These are phyloP conservation scores for Alopecurus myosuroides DNA, from an alignment of 176 grass and related monocot species.

Conservation along the genomic window DNA sequence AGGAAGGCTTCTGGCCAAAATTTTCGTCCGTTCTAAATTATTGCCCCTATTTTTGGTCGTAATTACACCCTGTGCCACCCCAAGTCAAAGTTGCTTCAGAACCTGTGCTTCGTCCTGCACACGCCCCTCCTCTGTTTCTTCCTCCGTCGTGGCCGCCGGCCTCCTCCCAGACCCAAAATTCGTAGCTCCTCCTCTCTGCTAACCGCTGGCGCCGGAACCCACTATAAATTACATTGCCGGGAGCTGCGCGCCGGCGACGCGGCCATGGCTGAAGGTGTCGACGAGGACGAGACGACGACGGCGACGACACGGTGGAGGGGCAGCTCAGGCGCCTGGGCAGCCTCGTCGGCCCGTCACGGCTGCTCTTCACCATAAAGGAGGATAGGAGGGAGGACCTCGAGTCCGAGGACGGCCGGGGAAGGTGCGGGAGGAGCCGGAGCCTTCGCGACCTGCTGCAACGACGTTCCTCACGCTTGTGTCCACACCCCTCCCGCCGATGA, in stretches of 20 bases:
- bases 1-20: no score
- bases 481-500: slow-evolving; percentile 27
- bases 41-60: no score
- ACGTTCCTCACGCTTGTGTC: slow-evolving; percentile 61
- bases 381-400: slow-evolving; percentile 90
- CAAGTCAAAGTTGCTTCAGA: no score
- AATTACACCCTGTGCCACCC: no score
- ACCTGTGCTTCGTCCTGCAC: no score
- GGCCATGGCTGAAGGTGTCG: not conserved
- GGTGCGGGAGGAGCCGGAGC: slow-evolving; percentile 55
- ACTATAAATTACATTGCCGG: no score
- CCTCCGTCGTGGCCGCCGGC: no score
- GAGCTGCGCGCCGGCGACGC: not conserved
- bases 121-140: no score
- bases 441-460: slow-evolving; percentile 63
- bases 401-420: slow-evolving; percentile 53
- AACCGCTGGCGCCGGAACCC: no score
- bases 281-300: slow-evolving; percentile 4
- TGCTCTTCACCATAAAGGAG: slow-evolving; percentile 98
- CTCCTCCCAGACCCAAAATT: no score
- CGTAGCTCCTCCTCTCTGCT: no score
- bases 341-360: slow-evolving; percentile 63
- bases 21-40: no score
- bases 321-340: slow-evolving; percentile 82
- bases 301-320: slow-evolving; percentile 57